Base-by-base conservation (phyloP, 1,284 basidiomycete species). In the Austroboletus niveus region DNA sequence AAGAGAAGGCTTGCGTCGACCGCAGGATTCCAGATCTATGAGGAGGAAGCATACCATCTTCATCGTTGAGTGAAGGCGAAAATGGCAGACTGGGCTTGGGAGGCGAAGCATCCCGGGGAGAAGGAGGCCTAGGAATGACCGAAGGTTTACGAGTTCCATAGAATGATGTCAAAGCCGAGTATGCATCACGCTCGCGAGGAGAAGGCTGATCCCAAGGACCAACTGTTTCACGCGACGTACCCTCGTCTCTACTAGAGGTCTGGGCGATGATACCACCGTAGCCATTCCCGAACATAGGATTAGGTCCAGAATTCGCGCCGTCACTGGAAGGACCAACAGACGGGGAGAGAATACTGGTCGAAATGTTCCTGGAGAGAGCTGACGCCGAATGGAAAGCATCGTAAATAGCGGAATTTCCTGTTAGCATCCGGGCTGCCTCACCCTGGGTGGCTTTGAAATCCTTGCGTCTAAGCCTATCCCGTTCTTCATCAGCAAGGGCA, bases 361-460 rank as follows among this genome's bases (percentile, higher is more conserved):
- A 61, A 34, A 52, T 42, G 36, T 53, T 67, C 58, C 65, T 61
- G 22, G 65, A 57, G 29, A 64, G 30, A 27, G 80, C 64, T 4
- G 76, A 75, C 2, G 86, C 78, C 1, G 84, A 82, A 64, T 89
- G 85, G 72, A 89, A 91, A 4, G 87, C 84, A 60, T 91, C 88
- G 63, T 81, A 90, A 4, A 85, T 78, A 40, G 72, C 72, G 40
- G 74, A 54, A 61, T 76, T 79, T 58, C 59, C 74, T 53, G 72
- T 74, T 44, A 75, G 62, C 50, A 79, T 65, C 34, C 75, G 72
- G 55, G 71, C 52, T 52, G 53, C 44, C 49, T 70, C 65, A 4
- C 48, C 49, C n/a, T 68, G 68, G 42, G 39, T 34, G 36, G 43
- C 45, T 45, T 67, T 71, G 41, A 64, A 55, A 17, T 84, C 82